Evolutionary conservation across 176 grass and related monocot genomes (phyloP).

Genomic region (Otatea glauca): DNA sequence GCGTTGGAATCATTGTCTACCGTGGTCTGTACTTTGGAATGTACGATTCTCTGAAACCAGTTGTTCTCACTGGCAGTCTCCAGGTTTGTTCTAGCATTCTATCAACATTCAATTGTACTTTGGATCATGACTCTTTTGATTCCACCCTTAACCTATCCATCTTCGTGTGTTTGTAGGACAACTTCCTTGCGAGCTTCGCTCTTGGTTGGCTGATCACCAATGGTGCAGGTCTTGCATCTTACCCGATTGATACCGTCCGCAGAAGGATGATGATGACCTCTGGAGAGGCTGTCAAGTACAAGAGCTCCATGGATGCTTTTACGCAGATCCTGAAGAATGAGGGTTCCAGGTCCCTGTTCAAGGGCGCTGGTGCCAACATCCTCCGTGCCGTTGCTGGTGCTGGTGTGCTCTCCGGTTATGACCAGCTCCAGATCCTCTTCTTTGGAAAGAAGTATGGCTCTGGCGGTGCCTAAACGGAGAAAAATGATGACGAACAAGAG

Average conservation of each 20-base stretch:
- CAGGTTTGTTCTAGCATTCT: constrained; percentile 53
- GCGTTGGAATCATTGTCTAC: constrained; percentile 96
- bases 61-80: constrained; percentile 70
- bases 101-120: neutral
- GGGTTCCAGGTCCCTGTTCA: constrained; percentile 86
- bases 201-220: constrained; percentile 93
- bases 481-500: constrained; percentile 64
- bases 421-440: constrained; percentile 97
- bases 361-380: constrained; percentile 97
- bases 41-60: constrained; percentile 92
- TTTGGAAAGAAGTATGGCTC: constrained; percentile 95
- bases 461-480: constrained; percentile 67
- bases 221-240: constrained; percentile 88
- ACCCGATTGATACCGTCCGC: constrained; percentile 89
- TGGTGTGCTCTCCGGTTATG: constrained; percentile 88
- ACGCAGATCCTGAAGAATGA: constrained; percentile 84
- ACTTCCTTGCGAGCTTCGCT: constrained; percentile 87
- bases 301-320: constrained; percentile 83
- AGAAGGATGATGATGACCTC: constrained; percentile 99
- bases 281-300: constrained; percentile 94
- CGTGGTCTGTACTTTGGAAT: constrained; percentile 96
- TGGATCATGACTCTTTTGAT: neutral
- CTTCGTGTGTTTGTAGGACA: constrained; percentile 62
- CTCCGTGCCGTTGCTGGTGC: constrained; percentile 93
- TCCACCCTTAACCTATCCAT: neutral